phyloP scores from a whole-genome alignment of 2,329 filamentous ascomycete genomes.

The Fusarium sp. region DNA sequence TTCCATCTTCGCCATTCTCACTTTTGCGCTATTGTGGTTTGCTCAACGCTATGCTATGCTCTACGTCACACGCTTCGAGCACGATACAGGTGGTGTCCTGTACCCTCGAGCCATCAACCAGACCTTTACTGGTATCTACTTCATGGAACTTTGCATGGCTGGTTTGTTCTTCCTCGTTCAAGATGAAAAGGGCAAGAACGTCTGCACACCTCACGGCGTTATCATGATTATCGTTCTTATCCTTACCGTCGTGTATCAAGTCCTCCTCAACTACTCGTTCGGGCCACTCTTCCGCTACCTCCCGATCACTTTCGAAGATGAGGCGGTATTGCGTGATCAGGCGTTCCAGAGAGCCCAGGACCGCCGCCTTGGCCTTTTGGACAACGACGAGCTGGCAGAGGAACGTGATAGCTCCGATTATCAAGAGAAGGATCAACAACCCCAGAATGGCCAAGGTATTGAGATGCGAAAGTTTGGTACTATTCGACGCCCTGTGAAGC shows the following conservation, averaged over 20 bases:
- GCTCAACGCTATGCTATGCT: slow-evolving; percentile 97
- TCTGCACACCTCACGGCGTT: slow-evolving; percentile 80
- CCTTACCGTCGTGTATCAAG: slow-evolving; percentile 81
- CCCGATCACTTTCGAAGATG: slow-evolving; percentile 94
- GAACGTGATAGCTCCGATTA: slow-evolving; percentile 47
- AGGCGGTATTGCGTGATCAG: slow-evolving; percentile 89
- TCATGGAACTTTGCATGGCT: slow-evolving; percentile 91
- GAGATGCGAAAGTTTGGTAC: slow-evolving; percentile 54
- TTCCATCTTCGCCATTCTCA: slow-evolving; percentile 91
- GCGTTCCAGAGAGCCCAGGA: slow-evolving; percentile 85
- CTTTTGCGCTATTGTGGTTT: slow-evolving; percentile 90
- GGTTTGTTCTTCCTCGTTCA: slow-evolving; percentile 86
- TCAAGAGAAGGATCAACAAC: no score
- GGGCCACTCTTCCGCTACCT: slow-evolving; percentile 86
- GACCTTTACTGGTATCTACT: slow-evolving; percentile 92
- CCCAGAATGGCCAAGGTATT: background rate
- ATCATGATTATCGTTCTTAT: slow-evolving; percentile 81
- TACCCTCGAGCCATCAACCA: slow-evolving; percentile 96
- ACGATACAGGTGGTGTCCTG: slow-evolving; percentile 90
- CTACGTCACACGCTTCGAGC: slow-evolving; percentile 89
- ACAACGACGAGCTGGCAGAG: slow-evolving; percentile 60
- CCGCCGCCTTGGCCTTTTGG: slow-evolving; percentile 69
- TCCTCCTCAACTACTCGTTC: slow-evolving; percentile 84
- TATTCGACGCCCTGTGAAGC: slow-evolving; percentile 57
- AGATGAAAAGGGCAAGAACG: slow-evolving; percentile 61